These are phyloP conservation scores for Cymodocea nodosa DNA, from an alignment of 116 monocot species.

Conservation along the genomic window DNA sequence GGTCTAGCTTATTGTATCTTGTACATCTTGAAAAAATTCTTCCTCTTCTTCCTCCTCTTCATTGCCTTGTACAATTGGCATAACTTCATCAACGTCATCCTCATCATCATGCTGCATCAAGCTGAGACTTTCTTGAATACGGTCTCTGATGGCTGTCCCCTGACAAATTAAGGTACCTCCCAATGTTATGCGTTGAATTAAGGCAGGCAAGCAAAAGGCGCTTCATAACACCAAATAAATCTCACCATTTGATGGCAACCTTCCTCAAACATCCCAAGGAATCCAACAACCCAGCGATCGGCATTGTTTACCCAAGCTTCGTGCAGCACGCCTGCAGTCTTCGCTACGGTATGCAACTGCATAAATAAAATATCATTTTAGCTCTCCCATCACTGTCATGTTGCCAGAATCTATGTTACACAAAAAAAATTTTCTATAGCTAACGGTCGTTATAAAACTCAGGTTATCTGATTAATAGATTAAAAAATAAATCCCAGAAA, in stretches of 20 bases:
- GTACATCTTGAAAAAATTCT: conserved; percentile 6
- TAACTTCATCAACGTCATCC: conserved; percentile 31
- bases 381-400: no score
- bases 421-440: background rate
- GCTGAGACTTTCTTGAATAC: conserved; percentile 58
- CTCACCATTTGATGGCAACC: conserved; percentile 84
- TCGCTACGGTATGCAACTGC: conserved; percentile 63
- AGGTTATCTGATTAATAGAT: no score
- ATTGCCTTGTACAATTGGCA: no score
- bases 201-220: background rate
- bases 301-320: conserved; percentile 98
- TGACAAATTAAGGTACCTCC: conserved; percentile 9
- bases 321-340: conserved; percentile 50
- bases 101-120: conserved; percentile 36
- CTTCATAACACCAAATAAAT: background rate
- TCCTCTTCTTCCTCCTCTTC: conserved; percentile 10
- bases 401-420: no score
- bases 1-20: background rate
- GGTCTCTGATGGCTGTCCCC: conserved; percentile 80
- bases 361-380: background rate
- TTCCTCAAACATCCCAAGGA: conserved; percentile 89
- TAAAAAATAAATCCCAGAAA: no score
- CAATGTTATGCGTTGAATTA: background rate
- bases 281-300: conserved; percentile 96
- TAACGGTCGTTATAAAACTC: no score